Evolutionary conservation across 73 alveolate species (phyloP).

Genomic region (Tetrahymena borealis): DNA sequence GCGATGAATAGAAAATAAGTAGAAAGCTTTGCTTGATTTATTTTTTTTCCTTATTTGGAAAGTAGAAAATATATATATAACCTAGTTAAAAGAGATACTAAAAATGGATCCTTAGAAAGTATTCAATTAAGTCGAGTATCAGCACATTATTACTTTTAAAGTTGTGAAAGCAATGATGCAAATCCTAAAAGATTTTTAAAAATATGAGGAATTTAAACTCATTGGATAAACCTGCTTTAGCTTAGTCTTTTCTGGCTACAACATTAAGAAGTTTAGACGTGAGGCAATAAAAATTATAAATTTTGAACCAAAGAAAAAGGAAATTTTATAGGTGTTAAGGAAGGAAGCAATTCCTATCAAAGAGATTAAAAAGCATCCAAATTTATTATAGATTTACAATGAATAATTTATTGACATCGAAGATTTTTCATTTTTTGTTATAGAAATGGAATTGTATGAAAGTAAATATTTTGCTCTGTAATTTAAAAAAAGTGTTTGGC

Average conservation of each 20-base stretch:
- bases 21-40: neutral
- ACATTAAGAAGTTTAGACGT: neutral
- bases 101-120: neutral
- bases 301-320: neutral
- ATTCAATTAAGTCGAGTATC: neutral
- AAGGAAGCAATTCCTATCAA: neutral
- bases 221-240: neutral
- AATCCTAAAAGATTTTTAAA: neutral
- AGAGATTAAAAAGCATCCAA: neutral
- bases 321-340: neutral
- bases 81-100: neutral
- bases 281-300: neutral
- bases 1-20: neutral
- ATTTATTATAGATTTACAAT: neutral
- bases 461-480: neutral
- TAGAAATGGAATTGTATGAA: neutral
- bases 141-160: neutral
- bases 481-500: no score
- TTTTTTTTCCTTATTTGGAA: neutral
- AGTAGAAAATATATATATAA: neutral
- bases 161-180: neutral
- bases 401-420: neutral
- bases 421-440: neutral
- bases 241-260: neutral
- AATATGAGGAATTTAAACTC: neutral